These are phyloP conservation scores for Ogataea parapolymorpha DNA, from an alignment of 805 yeast species.

Conservation along the genomic window DNA sequence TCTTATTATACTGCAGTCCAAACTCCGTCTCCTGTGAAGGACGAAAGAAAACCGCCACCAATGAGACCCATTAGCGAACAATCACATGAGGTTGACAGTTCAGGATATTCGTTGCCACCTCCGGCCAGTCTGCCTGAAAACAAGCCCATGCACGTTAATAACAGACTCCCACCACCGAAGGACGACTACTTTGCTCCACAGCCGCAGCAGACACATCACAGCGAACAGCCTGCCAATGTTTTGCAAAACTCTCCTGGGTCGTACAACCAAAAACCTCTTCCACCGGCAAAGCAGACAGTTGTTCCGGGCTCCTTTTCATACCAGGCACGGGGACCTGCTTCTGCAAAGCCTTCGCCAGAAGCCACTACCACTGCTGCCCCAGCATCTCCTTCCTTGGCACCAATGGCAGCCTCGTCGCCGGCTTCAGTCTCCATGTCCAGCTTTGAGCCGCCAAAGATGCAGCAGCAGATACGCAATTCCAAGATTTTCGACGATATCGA, in stretches of 20 bases:
- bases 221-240: background rate
- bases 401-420: constrained; percentile 1
- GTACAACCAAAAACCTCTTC: background rate
- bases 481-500: constrained; percentile 28
- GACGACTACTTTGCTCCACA: background rate
- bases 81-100: background rate
- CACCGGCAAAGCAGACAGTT: background rate
- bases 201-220: background rate
- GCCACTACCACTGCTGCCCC: background rate
- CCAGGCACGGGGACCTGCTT: background rate
- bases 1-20: constrained; percentile 9
- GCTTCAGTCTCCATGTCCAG: background rate
- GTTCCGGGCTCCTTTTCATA: background rate
- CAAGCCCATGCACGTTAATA: background rate
- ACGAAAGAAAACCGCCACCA: constrained; percentile 13
- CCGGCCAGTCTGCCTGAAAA: background rate
- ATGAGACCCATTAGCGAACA: background rate
- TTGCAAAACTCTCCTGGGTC: background rate
- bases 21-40: constrained; percentile 11
- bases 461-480: constrained; percentile 21
- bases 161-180: background rate
- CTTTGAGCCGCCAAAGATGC: constrained; percentile 6
- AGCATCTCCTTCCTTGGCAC: background rate
- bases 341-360: background rate
- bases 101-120: background rate